Conservation (phyloP, 2,329 filamentous ascomycete genomes). For the Aspergillus fischeri region DNA sequence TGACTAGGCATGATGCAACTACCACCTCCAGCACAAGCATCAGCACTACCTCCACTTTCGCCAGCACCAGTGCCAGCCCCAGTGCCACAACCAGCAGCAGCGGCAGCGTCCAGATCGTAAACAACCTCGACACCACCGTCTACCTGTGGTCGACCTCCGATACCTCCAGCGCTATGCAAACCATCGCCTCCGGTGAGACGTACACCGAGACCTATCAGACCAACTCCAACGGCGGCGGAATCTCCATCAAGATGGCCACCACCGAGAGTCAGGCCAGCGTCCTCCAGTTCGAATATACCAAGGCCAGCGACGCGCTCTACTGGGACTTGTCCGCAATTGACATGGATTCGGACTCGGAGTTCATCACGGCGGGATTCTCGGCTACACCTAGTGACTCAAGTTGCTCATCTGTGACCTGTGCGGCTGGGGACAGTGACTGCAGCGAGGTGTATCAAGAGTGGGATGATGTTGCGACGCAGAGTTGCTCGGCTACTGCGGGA, state of each 20-base stretch:
- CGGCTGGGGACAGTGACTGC: slow-evolving; percentile 22
- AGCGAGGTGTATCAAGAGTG: slow-evolving; percentile 25
- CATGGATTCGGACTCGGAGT: slow-evolving; percentile 16
- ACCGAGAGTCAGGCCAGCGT: slow-evolving; percentile 15
- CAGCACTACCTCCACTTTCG: too few species aligned
- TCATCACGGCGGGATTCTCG: slow-evolving; percentile 21
- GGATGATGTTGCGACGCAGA: slow-evolving; percentile 13
- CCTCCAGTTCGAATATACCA: slow-evolving; percentile 33
- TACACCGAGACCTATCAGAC: slow-evolving; percentile 25
- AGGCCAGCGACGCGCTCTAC: slow-evolving; percentile 19
- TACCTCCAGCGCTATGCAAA: slow-evolving; percentile 16
- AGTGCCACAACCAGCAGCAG: background rate
- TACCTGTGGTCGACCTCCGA: slow-evolving; percentile 27
- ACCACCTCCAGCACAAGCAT: too few species aligned
- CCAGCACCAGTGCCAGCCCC: too few species aligned
- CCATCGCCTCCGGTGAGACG: slow-evolving; percentile 14
- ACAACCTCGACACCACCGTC: slow-evolving; percentile 22
- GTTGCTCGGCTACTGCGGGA: too few species aligned
- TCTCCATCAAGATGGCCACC: slow-evolving; percentile 31
- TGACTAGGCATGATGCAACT: too few species aligned
- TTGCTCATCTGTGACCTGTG: slow-evolving; percentile 22
- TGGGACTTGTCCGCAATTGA: slow-evolving; percentile 33
- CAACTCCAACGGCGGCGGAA: slow-evolving; percentile 28
- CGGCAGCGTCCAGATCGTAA: slow-evolving; percentile 21
- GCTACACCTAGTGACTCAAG: slow-evolving; percentile 21